Conservation (phyloP, 169 alveolate genomes). For the Eimeria zaria region DNA sequence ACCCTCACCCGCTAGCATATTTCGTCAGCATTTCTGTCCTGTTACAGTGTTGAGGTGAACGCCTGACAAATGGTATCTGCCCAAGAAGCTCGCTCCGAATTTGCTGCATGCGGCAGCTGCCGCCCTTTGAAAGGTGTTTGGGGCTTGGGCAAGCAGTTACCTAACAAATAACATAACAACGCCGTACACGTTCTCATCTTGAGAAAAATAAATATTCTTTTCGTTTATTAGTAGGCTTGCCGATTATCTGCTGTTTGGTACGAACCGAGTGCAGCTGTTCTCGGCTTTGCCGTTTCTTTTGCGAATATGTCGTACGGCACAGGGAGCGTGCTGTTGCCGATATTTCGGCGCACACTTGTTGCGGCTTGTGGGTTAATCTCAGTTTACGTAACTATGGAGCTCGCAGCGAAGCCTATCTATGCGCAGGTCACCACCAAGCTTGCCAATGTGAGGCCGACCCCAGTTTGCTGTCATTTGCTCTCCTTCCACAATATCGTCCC, state of each 20-base stretch:
- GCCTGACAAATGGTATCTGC: background rate
- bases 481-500: background rate
- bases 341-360: conserved; percentile 67
- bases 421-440: conserved; percentile 51
- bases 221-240: background rate
- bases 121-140: background rate
- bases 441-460: conserved; percentile 35
- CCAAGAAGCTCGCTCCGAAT: background rate
- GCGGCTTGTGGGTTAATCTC: conserved; percentile 50
- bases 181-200: background rate
- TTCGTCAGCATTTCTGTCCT: background rate
- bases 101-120: conserved; percentile 17
- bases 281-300: background rate
- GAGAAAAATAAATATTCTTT: background rate
- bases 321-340: conserved; percentile 78
- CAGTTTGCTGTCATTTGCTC: background rate
- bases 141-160: background rate
- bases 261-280: background rate
- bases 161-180: no score
- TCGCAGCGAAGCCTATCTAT: conserved; percentile 69
- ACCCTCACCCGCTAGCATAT: background rate
- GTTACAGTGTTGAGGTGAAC: background rate
- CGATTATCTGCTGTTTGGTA: background rate
- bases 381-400: conserved; percentile 55
- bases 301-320: conserved; percentile 70